phyloP scores from a whole-genome alignment of 1,284 basidiomycete genomes.

The Ustilago trichophora region DNA sequence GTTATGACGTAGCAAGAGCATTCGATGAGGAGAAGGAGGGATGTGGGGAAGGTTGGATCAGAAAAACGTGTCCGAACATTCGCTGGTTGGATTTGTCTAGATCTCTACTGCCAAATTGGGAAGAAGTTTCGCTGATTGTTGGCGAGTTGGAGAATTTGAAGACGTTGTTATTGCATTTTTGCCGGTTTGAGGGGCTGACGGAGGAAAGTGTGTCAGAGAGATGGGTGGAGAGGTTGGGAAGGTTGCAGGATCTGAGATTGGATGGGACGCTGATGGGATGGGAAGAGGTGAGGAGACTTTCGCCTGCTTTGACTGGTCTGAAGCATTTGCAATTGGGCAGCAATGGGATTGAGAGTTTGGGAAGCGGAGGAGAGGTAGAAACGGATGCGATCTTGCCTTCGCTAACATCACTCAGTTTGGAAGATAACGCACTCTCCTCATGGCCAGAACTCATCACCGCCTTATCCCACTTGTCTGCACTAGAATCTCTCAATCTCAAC shows the following conservation, averaged over 20 bases:
- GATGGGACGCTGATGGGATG: slow-evolving; percentile 78
- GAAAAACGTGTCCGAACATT: slow-evolving; percentile 75
- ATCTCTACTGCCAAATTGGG: slow-evolving; percentile 80
- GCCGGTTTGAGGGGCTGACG: slow-evolving; percentile 64
- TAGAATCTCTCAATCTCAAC: slow-evolving; percentile 76
- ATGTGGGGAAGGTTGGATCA: slow-evolving; percentile 72
- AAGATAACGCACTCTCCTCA: slow-evolving; percentile 74
- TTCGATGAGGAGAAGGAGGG: slow-evolving; percentile 68
- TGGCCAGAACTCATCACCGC: slow-evolving; percentile 73
- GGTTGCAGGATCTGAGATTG: slow-evolving; percentile 77
- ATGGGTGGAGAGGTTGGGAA: slow-evolving; percentile 70
- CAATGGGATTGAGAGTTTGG: slow-evolving; percentile 71
- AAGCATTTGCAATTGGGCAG: slow-evolving; percentile 78
- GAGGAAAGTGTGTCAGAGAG: slow-evolving; percentile 50
- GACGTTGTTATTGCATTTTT: slow-evolving; percentile 72
- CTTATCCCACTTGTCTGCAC: slow-evolving; percentile 71
- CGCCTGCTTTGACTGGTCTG: slow-evolving; percentile 73
- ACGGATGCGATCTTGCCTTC: slow-evolving; percentile 27
- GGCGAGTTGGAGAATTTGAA: slow-evolving; percentile 74
- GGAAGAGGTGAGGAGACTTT: slow-evolving; percentile 72
- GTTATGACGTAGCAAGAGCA: slow-evolving; percentile 70
- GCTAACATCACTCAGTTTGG: slow-evolving; percentile 77
- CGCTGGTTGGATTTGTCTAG: slow-evolving; percentile 82
- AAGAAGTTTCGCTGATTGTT: slow-evolving; percentile 75
- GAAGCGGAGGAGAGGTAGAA: not conserved